Evolutionary conservation across 2,329 filamentous ascomycete genomes (phyloP), one percentile per base, ranked within the genome.

Genomic region (Fusarium sp.): DNA sequence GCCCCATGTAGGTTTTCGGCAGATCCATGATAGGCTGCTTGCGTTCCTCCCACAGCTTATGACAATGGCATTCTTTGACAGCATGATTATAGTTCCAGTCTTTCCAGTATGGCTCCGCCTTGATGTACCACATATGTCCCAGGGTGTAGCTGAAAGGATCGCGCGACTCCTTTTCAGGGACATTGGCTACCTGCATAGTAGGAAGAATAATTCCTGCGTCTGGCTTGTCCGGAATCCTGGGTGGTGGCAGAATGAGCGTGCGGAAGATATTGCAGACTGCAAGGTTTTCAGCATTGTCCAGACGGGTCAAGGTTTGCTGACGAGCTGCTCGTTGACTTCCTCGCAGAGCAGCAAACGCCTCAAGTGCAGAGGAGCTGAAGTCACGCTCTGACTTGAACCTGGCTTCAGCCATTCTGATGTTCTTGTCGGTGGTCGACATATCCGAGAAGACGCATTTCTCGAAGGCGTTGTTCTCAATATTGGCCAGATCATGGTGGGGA

Each of bases 271-370:
- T 80, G 58, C 78, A 77, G 38, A 79, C 73, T 9, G 72, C 66
- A 41, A 70, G 72, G 56, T 83, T 83, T 73, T 83, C 82, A 7
- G 56, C 37, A 56, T 72, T 80, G 29, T 76, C 73, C 46, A 84
- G 79, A 15, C 76, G 63, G 39, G 79, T 78, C 31, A 86, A 76
- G 20, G 77, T 78, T 29, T 80, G 78, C 67, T 85, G 83, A 23
- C 86, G 73, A 20, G 79, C 84, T 10, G 83, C 84, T 43, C 84
- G 81, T 41, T 80, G 78, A 55, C 77, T 78, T 3, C 83, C 84
- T 13, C 82, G 81, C 52, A 81, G 78, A 5, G 50, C 55, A 3
- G 80, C 77, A 66, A 79, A 82, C 20, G 66, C 50, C 15, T 67
- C 39, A 29, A 76, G 68, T 3, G 61, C 35, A 12, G 31, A 23